Conservation (phyloP, 176 grass and related monocot species). For the Rhipidocladum racemiflorum region DNA sequence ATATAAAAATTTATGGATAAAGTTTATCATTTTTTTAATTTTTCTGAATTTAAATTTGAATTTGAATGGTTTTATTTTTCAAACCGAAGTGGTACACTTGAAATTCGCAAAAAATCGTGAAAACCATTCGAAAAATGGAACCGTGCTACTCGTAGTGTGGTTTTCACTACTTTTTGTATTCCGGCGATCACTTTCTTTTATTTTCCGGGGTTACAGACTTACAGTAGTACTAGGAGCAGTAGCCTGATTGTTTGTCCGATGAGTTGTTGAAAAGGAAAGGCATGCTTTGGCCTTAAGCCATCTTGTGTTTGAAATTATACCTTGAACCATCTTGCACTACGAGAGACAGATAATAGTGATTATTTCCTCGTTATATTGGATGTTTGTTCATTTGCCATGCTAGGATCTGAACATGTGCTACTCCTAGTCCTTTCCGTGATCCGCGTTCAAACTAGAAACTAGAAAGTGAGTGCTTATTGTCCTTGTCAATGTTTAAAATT, state of each 20-base stretch:
- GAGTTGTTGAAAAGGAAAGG: not conserved
- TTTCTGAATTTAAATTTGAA: too few species aligned
- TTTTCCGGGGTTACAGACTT: too few species aligned
- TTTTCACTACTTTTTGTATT: not conserved
- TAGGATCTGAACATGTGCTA: not conserved
- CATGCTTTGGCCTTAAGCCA: not conserved
- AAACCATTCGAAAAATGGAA: too few species aligned
- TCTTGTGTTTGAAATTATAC: too few species aligned
- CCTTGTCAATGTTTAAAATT: too few species aligned
- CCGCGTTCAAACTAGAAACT: constrained; percentile 15
- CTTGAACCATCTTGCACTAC: not conserved
- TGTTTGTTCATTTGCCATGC: not conserved
- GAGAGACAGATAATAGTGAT: not conserved
- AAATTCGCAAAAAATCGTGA: too few species aligned
- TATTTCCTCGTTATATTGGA: not conserved
- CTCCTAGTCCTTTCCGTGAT: not conserved
- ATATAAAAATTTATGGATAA: too few species aligned
- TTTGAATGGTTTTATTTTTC: too few species aligned
- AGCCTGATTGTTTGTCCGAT: not conserved
- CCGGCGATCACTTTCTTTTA: not conserved
- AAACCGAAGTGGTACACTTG: too few species aligned
- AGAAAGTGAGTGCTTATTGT: not conserved
- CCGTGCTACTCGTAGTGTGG: not conserved
- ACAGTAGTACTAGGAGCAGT: not conserved
- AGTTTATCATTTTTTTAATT: too few species aligned